A percentile compares a stretch with the other conserved stretches of the same genome.
phyloP scores from a whole-genome alignment of 208 protist species.

The Trypanosomatidae sp. region DNA sequence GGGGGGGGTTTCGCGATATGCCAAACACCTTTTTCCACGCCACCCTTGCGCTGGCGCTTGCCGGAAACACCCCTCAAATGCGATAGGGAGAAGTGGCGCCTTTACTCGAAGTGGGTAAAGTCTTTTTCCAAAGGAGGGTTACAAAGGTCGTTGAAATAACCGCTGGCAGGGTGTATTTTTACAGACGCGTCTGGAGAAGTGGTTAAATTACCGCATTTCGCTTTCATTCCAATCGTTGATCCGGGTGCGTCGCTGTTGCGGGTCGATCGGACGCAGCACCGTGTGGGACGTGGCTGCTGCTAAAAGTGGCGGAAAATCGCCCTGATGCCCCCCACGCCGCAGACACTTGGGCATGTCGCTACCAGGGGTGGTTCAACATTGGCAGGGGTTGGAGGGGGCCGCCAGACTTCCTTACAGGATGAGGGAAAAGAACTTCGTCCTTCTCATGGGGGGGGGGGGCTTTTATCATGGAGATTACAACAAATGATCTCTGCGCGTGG shows the following conservation, averaged over 20 bases:
- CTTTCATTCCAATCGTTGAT: neutral
- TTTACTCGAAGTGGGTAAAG: neutral
- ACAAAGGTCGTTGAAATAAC: neutral
- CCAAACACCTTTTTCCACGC: neutral
- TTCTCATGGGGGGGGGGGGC: neutral
- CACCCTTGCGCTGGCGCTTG: neutral
- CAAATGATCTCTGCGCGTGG: neutral
- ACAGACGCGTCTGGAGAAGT: neutral
- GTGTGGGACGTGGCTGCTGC: neutral
- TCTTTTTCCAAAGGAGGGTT: neutral
- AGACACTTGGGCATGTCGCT: neutral
- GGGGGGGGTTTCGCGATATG: no score
- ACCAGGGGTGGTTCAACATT: neutral
- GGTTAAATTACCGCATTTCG: neutral
- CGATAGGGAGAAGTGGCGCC: neutral
- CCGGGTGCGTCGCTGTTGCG: neutral
- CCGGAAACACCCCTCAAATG: neutral
- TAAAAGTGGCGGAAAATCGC: neutral
- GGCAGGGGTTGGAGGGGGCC: neutral
- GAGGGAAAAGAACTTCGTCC: neutral
- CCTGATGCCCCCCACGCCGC: neutral
- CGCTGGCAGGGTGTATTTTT: neutral
- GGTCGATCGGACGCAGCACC: neutral
- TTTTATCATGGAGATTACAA: neutral
- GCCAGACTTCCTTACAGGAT: neutral